Conservation (phyloP, 2,329 filamentous ascomycete genomes). For the Ascochyta fabae region DNA sequence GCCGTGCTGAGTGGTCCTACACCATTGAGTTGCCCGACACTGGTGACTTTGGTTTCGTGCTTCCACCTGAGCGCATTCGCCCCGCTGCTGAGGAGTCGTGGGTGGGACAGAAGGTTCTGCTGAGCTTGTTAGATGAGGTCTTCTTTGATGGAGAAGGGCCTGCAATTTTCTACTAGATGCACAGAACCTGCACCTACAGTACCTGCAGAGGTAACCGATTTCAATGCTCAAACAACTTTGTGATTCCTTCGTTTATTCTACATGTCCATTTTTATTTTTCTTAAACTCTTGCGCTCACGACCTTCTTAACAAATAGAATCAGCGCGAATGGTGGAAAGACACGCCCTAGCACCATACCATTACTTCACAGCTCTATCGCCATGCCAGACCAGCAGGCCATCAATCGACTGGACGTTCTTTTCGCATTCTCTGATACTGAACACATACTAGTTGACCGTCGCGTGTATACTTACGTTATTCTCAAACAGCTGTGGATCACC, state of each 20-base stretch:
- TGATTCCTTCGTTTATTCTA: background rate
- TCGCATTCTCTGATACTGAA: too few species aligned
- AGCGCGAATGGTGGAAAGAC: too few species aligned
- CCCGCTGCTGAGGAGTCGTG: conserved; percentile 54
- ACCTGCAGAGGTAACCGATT: background rate
- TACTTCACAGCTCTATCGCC: too few species aligned
- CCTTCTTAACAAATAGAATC: too few species aligned
- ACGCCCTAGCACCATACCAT: too few species aligned
- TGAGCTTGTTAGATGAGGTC: conserved; percentile 33
- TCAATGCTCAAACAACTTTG: background rate
- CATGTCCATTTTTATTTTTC: too few species aligned
- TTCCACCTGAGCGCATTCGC: conserved; percentile 56
- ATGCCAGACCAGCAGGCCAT: too few species aligned
- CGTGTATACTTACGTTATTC: background rate
- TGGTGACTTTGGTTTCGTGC: conserved; percentile 56
- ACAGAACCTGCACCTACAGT: background rate
- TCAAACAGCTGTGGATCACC: background rate
- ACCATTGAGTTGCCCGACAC: conserved; percentile 58
- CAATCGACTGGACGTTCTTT: background rate
- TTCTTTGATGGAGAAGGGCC: conserved; percentile 41
- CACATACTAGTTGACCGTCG: background rate
- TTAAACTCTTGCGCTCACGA: too few species aligned
- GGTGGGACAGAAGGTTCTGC: conserved; percentile 44
- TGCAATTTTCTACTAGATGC: conserved; percentile 15
- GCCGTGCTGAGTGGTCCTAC: conserved; percentile 52